Conservation (phyloP, 352 stramenopile species). For the Hyaloperonospora brassicae region DNA sequence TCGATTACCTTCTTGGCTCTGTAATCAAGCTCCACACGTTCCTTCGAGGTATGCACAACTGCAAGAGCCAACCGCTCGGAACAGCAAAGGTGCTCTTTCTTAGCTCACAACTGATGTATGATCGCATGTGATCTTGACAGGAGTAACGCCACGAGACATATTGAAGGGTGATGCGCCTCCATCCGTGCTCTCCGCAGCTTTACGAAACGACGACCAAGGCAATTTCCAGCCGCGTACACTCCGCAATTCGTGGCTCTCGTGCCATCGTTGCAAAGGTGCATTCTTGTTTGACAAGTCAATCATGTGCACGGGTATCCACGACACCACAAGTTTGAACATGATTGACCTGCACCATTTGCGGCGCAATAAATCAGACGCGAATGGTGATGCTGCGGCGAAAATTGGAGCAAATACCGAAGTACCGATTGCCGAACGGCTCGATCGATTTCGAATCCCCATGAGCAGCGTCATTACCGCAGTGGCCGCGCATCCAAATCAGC, state of each 20-base stretch:
- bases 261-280: slow-evolving; percentile 38
- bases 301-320: slow-evolving; percentile 39
- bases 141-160: slow-evolving; percentile 12
- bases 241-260: slow-evolving; percentile 46
- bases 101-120: too few species aligned
- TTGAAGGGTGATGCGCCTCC: slow-evolving; percentile 17
- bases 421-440: slow-evolving; percentile 26
- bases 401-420: slow-evolving; percentile 1
- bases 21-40: slow-evolving; percentile 56
- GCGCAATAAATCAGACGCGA: background rate
- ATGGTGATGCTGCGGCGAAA: background rate
- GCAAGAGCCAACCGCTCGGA: background rate
- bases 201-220: slow-evolving; percentile 16
- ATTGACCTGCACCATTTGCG: slow-evolving; percentile 44
- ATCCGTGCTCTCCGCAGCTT: slow-evolving; percentile 25
- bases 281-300: slow-evolving; percentile 47
- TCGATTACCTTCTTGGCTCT: slow-evolving; percentile 33
- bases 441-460: slow-evolving; percentile 47
- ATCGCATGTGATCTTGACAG: slow-evolving; percentile 4
- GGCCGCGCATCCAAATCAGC: slow-evolving; percentile 33
- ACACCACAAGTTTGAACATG: slow-evolving; percentile 35
- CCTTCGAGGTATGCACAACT: slow-evolving; percentile 29
- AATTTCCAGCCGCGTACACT: slow-evolving; percentile 19
- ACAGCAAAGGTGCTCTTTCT: too few species aligned
- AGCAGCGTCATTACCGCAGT: slow-evolving; percentile 38